Base-by-base conservation (phyloP, 1,284 basidiomycete genomes). In the Tilletia indica region DNA sequence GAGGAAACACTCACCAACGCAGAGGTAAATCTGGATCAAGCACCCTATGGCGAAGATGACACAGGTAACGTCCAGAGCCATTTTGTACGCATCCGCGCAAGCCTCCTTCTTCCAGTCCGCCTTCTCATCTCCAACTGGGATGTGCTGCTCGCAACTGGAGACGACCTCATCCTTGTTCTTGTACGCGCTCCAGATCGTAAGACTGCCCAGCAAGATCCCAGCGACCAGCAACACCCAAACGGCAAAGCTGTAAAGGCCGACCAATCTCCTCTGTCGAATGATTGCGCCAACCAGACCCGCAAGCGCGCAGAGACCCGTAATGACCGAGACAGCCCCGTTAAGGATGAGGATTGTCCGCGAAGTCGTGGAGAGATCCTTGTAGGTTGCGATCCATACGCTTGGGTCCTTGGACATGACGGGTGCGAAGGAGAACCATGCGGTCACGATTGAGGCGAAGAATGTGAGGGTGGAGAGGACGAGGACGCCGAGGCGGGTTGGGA, bases 1-100 rank as follows among this genome's bases (percentile, higher is more conserved):
- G 19, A 25, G 56, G 56, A n/a, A 6, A 2, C 8, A 64, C 61
- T 64, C 36, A 64, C 61, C 39, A 38, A 64, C 36, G 61, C 61
- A 64, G 61, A 64, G 61, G 6, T 64, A 64, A 0, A 64, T 25
- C 16, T 64, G 61, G 16, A 64, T 64, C 34, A 64, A 34, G 36
- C 19, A 19, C 36, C 9, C 39, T 3, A 64, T 1, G 14, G 36
- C 36, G 4, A 64, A 64, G 61, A 64, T 14, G 34, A 8, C 61
- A 34, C 31, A 14, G 31, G 36, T 39, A 16, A 64, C 36, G 34
- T 14, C 38, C 31, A 64, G 61, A 14, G 61, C 61, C 4, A 42
- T 6, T 36, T 39, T 36, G 34, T 38, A 64, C 34, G 61, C 31
- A 8, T 16, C 61, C 16, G 31, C 31, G n/a, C 61, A 64, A 34